These are phyloP conservation scores for Mycosphaerella sp. DNA, from an alignment of 2,329 filamentous ascomycete species.

Conservation along the genomic window DNA sequence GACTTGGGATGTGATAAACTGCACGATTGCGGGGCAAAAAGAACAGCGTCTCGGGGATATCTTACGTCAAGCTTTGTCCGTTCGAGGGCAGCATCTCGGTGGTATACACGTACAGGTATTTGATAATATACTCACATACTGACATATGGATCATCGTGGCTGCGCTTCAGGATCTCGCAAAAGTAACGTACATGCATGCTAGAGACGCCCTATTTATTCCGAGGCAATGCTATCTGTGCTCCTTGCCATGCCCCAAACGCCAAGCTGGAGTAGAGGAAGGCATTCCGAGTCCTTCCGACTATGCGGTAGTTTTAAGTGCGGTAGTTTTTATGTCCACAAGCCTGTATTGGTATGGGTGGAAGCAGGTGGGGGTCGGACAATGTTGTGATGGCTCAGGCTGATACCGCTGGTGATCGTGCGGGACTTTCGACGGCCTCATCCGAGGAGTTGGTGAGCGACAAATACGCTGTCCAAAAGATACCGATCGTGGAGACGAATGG, in stretches of 20 bases:
- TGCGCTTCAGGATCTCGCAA: background rate
- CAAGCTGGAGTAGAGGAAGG: constrained; percentile 7
- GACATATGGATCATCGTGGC: background rate
- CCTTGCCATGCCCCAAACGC: constrained; percentile 9
- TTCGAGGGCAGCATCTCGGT: too few relatives aligned
- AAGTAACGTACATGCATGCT: constrained; percentile 1
- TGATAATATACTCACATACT: background rate
- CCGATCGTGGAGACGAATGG: constrained; percentile 93
- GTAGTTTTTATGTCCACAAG: background rate
- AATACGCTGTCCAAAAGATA: constrained; percentile 96
- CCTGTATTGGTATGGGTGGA: background rate
- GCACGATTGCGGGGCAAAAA: too few relatives aligned
- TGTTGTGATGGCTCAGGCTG: constrained; percentile 6
- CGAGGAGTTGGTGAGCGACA: constrained; percentile 82
- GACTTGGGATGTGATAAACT: background rate
- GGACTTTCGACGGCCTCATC: constrained; percentile 52
- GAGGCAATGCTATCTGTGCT: constrained; percentile 13
- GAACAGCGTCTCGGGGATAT: too few relatives aligned
- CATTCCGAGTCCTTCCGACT: constrained; percentile 9
- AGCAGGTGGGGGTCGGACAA: background rate
- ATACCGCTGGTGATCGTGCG: constrained; percentile 14
- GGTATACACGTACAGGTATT: too few relatives aligned
- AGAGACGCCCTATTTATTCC: constrained; percentile 1
- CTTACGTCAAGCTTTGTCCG: too few relatives aligned
- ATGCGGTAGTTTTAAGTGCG: background rate